Percentiles rank a stretch among this genome's conserved stretches.
These are phyloP conservation scores for Daedaleopsis sinensis DNA, from an alignment of 768 basidiomycete species.

Conservation along the genomic window DNA sequence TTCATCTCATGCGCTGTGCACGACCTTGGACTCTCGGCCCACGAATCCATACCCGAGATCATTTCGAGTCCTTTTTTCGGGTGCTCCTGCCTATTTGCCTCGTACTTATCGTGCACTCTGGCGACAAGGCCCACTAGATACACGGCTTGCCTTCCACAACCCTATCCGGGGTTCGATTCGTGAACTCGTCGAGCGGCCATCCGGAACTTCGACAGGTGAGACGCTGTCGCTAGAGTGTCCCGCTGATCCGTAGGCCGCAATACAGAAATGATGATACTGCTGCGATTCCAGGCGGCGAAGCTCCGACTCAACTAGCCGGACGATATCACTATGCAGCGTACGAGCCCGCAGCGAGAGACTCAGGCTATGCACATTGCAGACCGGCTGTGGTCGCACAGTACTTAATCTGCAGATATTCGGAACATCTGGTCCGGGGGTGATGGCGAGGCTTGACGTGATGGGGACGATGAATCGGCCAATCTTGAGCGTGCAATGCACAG, in stretches of 20 bases:
- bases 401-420: no score
- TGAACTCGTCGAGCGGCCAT: slow-evolving; percentile 56
- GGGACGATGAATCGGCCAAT: slow-evolving; percentile 51
- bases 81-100: slow-evolving; percentile 33
- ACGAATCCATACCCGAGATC: no score
- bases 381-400: slow-evolving; percentile 65
- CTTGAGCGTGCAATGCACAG: slow-evolving; percentile 38
- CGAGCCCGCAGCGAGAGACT: slow-evolving; percentile 49
- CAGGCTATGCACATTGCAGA: slow-evolving; percentile 56
- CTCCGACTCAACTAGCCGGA: slow-evolving; percentile 59
- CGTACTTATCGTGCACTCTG: slow-evolving; percentile 27
- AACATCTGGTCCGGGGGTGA: slow-evolving; percentile 45
- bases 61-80: slow-evolving; percentile 12
- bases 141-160: slow-evolving; percentile 39
- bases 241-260: not conserved
- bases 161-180: slow-evolving; percentile 40
- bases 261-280: not conserved
- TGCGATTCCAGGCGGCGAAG: slow-evolving; percentile 53
- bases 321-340: slow-evolving; percentile 34
- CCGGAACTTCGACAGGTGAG: slow-evolving; percentile 52
- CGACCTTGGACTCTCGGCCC: no score
- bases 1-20: no score
- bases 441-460: slow-evolving; percentile 55
- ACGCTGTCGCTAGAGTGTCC: slow-evolving; percentile 45
- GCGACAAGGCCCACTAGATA: slow-evolving; percentile 30